phyloP scores from a whole-genome alignment of 768 basidiomycete genomes.

The Dentipellis fragilis region DNA sequence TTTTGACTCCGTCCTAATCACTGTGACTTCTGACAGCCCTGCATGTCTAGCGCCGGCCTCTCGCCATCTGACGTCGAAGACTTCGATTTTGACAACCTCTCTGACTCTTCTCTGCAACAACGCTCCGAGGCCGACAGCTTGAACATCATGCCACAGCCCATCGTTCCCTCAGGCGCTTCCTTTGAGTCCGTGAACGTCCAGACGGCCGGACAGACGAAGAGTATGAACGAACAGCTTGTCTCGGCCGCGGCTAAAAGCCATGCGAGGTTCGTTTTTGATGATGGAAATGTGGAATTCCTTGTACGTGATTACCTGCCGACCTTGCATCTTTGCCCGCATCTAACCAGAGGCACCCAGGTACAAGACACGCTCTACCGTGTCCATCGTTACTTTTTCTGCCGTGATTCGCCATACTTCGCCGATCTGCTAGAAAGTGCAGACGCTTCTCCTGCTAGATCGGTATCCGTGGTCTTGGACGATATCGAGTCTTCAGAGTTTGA shows the following conservation, averaged over 20 bases:
- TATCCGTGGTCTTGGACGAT: not conserved
- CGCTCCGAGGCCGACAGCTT: not conserved
- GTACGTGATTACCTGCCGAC: not conserved
- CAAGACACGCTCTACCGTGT: constrained; percentile 5
- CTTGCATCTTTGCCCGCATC: not conserved
- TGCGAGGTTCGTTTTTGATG: constrained; percentile 4
- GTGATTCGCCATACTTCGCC: constrained; percentile 1
- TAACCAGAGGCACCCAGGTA: not conserved
- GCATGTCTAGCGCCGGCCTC: not conserved
- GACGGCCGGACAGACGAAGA: too few species aligned
- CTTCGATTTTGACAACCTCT: not conserved
- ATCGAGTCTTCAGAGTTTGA: constrained; percentile 8
- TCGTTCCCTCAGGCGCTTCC: not conserved
- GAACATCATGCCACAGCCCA: not conserved
- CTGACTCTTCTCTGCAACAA: not conserved
- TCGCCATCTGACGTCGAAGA: not conserved
- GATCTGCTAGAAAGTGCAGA: not conserved
- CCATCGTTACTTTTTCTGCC: constrained; percentile 9
- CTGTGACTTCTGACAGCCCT: not conserved
- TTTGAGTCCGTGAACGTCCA: too few species aligned
- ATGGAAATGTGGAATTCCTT: constrained; percentile 5
- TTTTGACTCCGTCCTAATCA: not conserved
- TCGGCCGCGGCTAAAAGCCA: not conserved
- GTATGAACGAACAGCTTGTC: too few species aligned
- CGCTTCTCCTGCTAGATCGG: too few species aligned